phyloP scores from a whole-genome alignment of 1,284 basidiomycete genomes.

The Fomitopsis palustris region DNA sequence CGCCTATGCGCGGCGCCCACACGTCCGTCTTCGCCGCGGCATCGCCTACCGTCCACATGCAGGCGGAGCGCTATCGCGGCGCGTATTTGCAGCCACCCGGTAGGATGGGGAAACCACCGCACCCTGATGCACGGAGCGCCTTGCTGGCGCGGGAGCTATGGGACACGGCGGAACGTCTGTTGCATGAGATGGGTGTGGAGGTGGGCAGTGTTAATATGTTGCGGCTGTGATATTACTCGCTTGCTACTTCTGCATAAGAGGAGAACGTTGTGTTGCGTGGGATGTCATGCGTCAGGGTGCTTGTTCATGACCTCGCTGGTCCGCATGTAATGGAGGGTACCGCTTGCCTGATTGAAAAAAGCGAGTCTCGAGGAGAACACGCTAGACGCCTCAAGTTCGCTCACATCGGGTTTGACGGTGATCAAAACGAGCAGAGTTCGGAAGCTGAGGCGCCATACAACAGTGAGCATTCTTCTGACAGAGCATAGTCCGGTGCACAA shows the following conservation, averaged over 20 bases:
- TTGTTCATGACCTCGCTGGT: too few relatives aligned
- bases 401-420: too few relatives aligned
- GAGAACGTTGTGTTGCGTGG: not conserved
- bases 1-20: constrained; percentile 33
- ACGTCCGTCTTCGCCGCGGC: constrained; percentile 47
- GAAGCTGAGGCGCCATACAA: too few relatives aligned
- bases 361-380: too few relatives aligned
- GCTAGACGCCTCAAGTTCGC: too few relatives aligned
- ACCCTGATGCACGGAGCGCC: constrained; percentile 29
- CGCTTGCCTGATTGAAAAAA: not conserved
- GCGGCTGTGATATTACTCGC: not conserved
- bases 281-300: too few relatives aligned
- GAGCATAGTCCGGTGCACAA: not conserved
- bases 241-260: not conserved
- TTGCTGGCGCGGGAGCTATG: constrained; percentile 45
- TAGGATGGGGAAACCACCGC: constrained; percentile 26
- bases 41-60: constrained; percentile 28
- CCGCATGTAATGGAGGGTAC: too few relatives aligned
- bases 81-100: constrained; percentile 41
- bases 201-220: not conserved
- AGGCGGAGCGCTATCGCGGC: constrained; percentile 42
- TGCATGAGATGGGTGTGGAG: constrained; percentile 18
- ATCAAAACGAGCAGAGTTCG: too few relatives aligned
- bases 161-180: constrained; percentile 35
- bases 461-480: too few relatives aligned